Conservation (phyloP, 805 yeast genomes). For the Candida montana region DNA sequence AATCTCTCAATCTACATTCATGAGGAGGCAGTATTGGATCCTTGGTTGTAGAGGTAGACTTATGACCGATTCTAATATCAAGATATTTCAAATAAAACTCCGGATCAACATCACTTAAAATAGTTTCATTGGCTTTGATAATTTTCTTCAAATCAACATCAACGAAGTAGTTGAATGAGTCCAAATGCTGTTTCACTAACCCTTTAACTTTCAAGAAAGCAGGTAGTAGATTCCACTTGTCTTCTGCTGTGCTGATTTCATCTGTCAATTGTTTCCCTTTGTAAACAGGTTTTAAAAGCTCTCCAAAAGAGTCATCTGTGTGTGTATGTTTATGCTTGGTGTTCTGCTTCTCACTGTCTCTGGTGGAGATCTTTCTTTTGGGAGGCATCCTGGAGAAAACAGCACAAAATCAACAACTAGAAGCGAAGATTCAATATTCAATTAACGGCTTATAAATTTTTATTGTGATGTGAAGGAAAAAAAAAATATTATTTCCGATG, state of each 20-base stretch:
- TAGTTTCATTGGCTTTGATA: slow-evolving; percentile 82
- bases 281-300: slow-evolving; percentile 72
- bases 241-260: slow-evolving; percentile 85
- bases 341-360: slow-evolving; percentile 7
- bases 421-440: too few species aligned
- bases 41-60: slow-evolving; percentile 45
- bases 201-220: slow-evolving; percentile 96
- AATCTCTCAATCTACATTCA: slow-evolving; percentile 89
- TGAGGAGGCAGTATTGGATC: slow-evolving; percentile 81
- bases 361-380: slow-evolving; percentile 21
- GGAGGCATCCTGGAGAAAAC: slow-evolving; percentile 14
- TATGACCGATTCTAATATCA: slow-evolving; percentile 88
- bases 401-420: not conserved
- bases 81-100: slow-evolving; percentile 89
- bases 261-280: slow-evolving; percentile 86
- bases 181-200: slow-evolving; percentile 92
- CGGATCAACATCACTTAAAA: slow-evolving; percentile 93
- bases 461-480: not conserved
- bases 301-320: slow-evolving; percentile 62
- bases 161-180: slow-evolving; percentile 95
- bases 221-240: slow-evolving; percentile 94
- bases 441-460: not conserved
- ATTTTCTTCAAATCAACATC: slow-evolving; percentile 91
- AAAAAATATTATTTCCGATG: slow-evolving; percentile 7
- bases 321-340: slow-evolving; percentile 18